phyloP scores from a whole-genome alignment of 768 basidiomycete species.

The Russula olivacea region DNA sequence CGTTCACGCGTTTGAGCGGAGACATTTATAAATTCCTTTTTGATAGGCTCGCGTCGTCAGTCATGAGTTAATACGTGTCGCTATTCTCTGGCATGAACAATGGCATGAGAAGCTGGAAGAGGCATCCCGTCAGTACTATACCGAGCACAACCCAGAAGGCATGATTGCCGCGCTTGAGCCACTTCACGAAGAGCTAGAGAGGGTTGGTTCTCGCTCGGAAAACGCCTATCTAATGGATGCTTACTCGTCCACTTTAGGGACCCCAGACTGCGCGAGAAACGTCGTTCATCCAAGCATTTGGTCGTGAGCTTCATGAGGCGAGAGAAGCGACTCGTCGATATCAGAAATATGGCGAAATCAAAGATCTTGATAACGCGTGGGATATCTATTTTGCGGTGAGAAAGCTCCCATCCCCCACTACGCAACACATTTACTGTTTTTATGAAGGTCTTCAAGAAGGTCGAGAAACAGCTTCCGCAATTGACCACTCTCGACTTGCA shows the following conservation, averaged over 20 bases:
- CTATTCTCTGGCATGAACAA: conserved; percentile 97
- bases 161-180: conserved; percentile 95
- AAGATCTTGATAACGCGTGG: conserved; percentile 95
- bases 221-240: neutral
- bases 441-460: conserved; percentile 84
- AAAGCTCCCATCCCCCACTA: neutral
- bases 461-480: conserved; percentile 88
- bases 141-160: conserved; percentile 92
- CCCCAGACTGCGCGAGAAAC: conserved; percentile 92
- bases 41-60: conserved; percentile 77
- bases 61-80: conserved; percentile 92
- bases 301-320: conserved; percentile 86
- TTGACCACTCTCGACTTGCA: conserved; percentile 89
- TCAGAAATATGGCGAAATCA: conserved; percentile 77
- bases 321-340: conserved; percentile 86
- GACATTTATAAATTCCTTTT: conserved; percentile 3
- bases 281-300: conserved; percentile 91
- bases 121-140: conserved; percentile 93
- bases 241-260: conserved; percentile 47
- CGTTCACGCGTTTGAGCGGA: conserved; percentile 7
- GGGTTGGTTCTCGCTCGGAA: conserved; percentile 40
- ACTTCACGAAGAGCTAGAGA: conserved; percentile 86
- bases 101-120: conserved; percentile 99
- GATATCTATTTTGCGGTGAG: conserved; percentile 93
- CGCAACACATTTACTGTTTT: neutral